Base-by-base conservation (phyloP, 768 basidiomycete genomes). In the Boletus rubropictus region DNA sequence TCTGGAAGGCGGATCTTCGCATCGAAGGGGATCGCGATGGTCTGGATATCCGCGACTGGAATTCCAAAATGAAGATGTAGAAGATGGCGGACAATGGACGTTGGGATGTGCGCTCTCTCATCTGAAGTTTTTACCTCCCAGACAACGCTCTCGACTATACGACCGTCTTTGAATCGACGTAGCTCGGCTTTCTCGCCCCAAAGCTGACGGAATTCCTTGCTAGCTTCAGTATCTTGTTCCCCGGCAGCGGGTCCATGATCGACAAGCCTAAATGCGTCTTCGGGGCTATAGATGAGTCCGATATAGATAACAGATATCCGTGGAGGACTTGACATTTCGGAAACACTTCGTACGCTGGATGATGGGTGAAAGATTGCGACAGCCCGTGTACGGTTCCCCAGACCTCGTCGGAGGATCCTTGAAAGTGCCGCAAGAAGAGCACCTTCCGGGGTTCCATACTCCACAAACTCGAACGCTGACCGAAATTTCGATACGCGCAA, bases 121-220 rank as follows among this genome's bases (percentile, higher is more conserved):
- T 95, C 91, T 0, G 78, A 75, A 3, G 80, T 84, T 50, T 79
- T 77, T 7, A 90, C 80, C 17, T 96, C 86, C 96, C 96, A 99
- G 3, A 98, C 93, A n/a, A 97, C 91, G 55, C 87, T 90, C 65
- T 97, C 92, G 5, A 78, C 61, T 51, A 98, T 97, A 15, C 85
- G 78, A 1, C 95, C 95, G 57, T 99, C 94, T 65, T 97, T 94
- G 74, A 99, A 99, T 32, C 94, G 79, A 6, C 96, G 78, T 15
- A 97, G 72, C 60, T 98, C 95, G 0, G 93, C 84, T 64, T 92
- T 95, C 32, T 79, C 71, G 0, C 94, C 95, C 96, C 96, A 99
- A 54, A 98, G 72, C 5, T 80, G 76, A 20, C 84, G 80, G 74
- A 96, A 99, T 3, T 71, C 73, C 37, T 76, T 67, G 0, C 76